Conservation (phyloP, 2,329 filamentous ascomycete species). For the Thelonectria blattea region DNA sequence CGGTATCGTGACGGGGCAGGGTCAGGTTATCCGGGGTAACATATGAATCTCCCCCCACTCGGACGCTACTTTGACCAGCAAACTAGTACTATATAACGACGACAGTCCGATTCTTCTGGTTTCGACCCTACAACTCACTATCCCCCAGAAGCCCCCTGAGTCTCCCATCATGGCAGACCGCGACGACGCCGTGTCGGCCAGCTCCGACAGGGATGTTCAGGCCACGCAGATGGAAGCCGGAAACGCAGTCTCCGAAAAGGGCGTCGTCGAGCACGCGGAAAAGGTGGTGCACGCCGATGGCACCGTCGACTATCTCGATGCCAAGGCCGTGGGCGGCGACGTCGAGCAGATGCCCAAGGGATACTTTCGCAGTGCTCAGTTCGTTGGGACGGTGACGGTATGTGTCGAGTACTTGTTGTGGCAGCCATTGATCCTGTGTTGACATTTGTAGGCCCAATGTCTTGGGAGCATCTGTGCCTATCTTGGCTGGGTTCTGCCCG, state of each 20-base stretch:
- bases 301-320: slow-evolving; percentile 49
- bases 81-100: background rate
- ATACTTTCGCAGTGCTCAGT: slow-evolving; percentile 48
- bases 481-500: slow-evolving; percentile 44
- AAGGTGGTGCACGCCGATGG: slow-evolving; percentile 48
- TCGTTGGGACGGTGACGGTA: slow-evolving; percentile 48
- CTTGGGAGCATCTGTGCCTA: slow-evolving; percentile 43
- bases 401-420: background rate
- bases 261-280: slow-evolving; percentile 22
- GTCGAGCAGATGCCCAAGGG: slow-evolving; percentile 47
- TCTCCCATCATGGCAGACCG: slow-evolving; percentile 3
- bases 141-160: background rate
- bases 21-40: slow-evolving; percentile 17
- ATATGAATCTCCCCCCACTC: background rate
- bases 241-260: slow-evolving; percentile 4
- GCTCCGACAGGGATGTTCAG: slow-evolving; percentile 9
- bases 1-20: background rate
- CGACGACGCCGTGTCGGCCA: background rate
- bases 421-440: background rate
- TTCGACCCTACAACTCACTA: background rate
- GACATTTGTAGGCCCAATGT: slow-evolving; percentile 38
- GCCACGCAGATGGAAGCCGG: slow-evolving; percentile 14
- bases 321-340: slow-evolving; percentile 49
- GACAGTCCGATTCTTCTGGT: background rate
- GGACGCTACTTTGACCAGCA: too few relatives aligned